These are phyloP conservation scores for Petrea volubilis DNA, from an alignment of 257 asterid genomes.

Conservation along the genomic window DNA sequence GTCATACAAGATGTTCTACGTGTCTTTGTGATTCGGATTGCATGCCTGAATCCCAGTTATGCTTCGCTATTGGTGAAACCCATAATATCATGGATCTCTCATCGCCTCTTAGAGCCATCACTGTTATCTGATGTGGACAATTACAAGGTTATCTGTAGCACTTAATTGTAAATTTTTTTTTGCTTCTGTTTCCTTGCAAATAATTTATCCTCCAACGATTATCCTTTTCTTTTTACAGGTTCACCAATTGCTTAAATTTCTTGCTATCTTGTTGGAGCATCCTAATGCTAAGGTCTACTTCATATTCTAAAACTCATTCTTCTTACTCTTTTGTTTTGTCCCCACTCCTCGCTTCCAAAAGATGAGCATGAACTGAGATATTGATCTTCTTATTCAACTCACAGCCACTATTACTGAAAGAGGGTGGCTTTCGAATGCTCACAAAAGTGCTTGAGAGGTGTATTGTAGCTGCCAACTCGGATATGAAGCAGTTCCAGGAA, in stretches of 20 bases:
- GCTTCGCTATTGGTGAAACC: slow-evolving; percentile 64
- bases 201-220: slow-evolving; percentile 22
- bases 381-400: slow-evolving; percentile 28
- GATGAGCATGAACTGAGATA: neutral
- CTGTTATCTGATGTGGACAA: slow-evolving; percentile 61
- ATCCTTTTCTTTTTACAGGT: slow-evolving; percentile 44
- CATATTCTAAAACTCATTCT: slow-evolving; percentile 6
- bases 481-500: slow-evolving; percentile 52
- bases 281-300: slow-evolving; percentile 82
- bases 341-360: neutral
- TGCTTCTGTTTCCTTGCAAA: slow-evolving; percentile 13
- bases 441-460: slow-evolving; percentile 69
- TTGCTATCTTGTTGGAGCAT: slow-evolving; percentile 81
- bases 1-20: slow-evolving; percentile 74
- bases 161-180: neutral
- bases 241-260: slow-evolving; percentile 66
- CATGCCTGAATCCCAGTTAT: slow-evolving; percentile 51
- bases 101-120: slow-evolving; percentile 52
- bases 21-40: slow-evolving; percentile 61
- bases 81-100: slow-evolving; percentile 58
- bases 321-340: slow-evolving; percentile 1
- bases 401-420: slow-evolving; percentile 74
- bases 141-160: slow-evolving; percentile 61
- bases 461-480: slow-evolving; percentile 45
- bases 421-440: slow-evolving; percentile 66